Evolutionary conservation across 495 filamentous ascomycete species (phyloP), one percentile per base, ranked within the genome.

Genomic region (Xylaria bambusicola): DNA sequence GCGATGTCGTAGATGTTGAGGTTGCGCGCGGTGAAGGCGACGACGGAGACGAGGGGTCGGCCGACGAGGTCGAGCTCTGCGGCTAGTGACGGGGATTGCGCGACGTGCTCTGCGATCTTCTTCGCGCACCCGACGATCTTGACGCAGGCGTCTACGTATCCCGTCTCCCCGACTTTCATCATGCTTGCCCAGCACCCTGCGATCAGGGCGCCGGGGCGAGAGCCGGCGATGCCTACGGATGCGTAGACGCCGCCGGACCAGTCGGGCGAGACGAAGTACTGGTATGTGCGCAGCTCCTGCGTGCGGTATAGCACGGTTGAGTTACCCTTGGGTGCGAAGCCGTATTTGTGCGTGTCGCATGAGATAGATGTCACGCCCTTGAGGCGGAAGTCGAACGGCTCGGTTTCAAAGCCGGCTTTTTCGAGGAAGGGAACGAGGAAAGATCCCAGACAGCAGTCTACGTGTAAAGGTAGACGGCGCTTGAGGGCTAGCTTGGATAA

Each of bases 291-390:
- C 47, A 96, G 84, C 42, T 82, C 74, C 40, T 85, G 78, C 54
- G 83, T 90, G 66, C 95, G 91, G 79, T 98, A 98, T 53, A 99
- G 84, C 17, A 97, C 75, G 8, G 92, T 93, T 26, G 86, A 91
- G 79, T 94, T 98, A 54, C 94, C 94, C 75, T 98, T 98, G 21
- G 94, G 94, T 0, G 94, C 95, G 73, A 99, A 99, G 23, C 94
- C 94, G 72, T 99, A 98, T 73, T 98, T 98, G 78, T 98, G 94
- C 27, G 94, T 99, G 71, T 99, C 94, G 68, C 93, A 96, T 65
- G 84, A 88, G 73, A 99, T 97, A 69, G 86, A 90, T 5, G 95
- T 97, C 54, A 99, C 95, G 68, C 94, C 94, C 55, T 88, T 89
- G 56, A 94, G 84, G 33, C 87, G 85, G 85, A 99, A 99, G 74